A percentile compares a stretch with the other conserved stretches of the same genome.
These are phyloP conservation scores for Knoxdaviesia capensis DNA, from an alignment of 2,329 filamentous ascomycete genomes.

Conservation along the genomic window DNA sequence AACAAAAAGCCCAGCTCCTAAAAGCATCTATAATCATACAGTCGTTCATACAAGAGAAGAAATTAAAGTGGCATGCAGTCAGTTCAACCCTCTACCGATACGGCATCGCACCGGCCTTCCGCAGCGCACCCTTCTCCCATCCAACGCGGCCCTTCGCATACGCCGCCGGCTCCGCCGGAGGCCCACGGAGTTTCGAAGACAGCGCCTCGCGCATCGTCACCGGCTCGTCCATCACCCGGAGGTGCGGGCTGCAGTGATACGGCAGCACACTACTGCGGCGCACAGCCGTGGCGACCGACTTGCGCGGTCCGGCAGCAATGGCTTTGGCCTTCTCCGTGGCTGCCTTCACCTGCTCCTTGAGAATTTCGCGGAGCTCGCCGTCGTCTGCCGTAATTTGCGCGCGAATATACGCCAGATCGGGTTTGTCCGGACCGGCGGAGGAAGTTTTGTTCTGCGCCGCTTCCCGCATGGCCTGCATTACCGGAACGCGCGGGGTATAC, in stretches of 20 bases:
- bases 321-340: slow-evolving; percentile 5
- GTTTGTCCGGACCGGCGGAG: no score
- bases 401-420: slow-evolving; percentile 44
- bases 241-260: slow-evolving; percentile 14
- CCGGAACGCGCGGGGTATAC: slow-evolving; percentile 53
- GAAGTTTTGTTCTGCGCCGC: slow-evolving; percentile 11
- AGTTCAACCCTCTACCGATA: no score
- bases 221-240: slow-evolving; percentile 15
- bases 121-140: no score
- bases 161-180: no score
- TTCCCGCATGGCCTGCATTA: slow-evolving; percentile 55
- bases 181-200: not conserved
- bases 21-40: no score
- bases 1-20: no score
- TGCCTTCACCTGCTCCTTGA: slow-evolving; percentile 35
- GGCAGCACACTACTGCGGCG: slow-evolving; percentile 13
- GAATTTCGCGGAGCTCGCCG: slow-evolving; percentile 50
- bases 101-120: no score
- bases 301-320: not conserved
- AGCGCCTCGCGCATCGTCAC: slow-evolving; percentile 16
- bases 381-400: slow-evolving; percentile 69
- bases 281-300: not conserved
- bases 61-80: no score
- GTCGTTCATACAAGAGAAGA: no score
- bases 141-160: no score